A percentile compares a stretch with the other conserved stretches of the same genome.
phyloP scores from a whole-genome alignment of 164 flowering plant genomes.

The Sextonia rubra region DNA sequence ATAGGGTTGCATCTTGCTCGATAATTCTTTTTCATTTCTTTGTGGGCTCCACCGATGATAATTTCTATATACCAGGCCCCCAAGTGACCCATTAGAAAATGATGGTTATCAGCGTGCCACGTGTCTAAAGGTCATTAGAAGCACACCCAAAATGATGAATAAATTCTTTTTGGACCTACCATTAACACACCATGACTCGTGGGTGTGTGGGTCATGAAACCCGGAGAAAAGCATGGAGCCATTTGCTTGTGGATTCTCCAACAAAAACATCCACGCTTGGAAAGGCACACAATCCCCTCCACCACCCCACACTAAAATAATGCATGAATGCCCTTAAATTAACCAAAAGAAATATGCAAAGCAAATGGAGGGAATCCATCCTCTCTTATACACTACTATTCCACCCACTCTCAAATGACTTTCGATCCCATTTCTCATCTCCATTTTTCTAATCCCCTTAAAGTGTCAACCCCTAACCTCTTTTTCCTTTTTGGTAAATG shows the following conservation, averaged over 20 bases:
- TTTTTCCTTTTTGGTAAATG: background rate
- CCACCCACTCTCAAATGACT: slow-evolving; percentile 8
- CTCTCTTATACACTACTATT: slow-evolving; percentile 3
- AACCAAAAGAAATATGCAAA: slow-evolving; percentile 17
- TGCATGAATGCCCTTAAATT: slow-evolving; percentile 14
- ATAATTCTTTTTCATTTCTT: no score
- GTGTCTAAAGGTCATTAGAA: background rate
- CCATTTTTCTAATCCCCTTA: background rate
- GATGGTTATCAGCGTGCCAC: background rate
- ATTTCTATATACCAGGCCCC: no score
- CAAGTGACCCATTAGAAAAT: no score
- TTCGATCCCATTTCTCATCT: slow-evolving; percentile 5
- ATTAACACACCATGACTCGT: slow-evolving; percentile 14
- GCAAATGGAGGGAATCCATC: slow-evolving; percentile 31
- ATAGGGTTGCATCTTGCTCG: no score
- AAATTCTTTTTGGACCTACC: slow-evolving; percentile 7
- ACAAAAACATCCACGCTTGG: slow-evolving; percentile 77
- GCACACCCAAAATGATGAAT: background rate
- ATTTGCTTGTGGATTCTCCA: slow-evolving; percentile 84
- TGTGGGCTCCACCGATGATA: no score
- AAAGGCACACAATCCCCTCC: slow-evolving; percentile 46
- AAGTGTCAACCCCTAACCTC: background rate
- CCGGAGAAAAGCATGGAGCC: slow-evolving; percentile 41
- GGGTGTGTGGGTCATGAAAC: slow-evolving; percentile 45
- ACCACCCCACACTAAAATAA: slow-evolving; percentile 31